Conservation (phyloP, 192 early-diverging fungal species). For the Podila horticola region DNA sequence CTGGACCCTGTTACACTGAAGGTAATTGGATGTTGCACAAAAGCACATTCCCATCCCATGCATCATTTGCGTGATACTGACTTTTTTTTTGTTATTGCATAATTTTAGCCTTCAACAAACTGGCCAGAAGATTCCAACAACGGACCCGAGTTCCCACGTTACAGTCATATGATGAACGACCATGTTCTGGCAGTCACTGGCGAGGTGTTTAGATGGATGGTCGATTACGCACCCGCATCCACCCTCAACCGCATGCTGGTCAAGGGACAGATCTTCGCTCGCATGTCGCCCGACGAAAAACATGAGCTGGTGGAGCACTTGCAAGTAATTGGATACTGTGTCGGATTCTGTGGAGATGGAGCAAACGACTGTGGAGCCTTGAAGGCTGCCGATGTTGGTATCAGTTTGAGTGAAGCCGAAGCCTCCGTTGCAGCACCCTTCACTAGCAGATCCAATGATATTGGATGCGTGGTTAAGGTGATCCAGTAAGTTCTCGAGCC, state of each 20-base stretch:
- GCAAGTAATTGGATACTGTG: slow-evolving; percentile 91
- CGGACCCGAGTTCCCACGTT: slow-evolving; percentile 45
- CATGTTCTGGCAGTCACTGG: slow-evolving; percentile 95
- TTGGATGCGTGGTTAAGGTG: slow-evolving; percentile 92
- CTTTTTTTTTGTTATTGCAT: not conserved
- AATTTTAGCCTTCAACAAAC: not conserved
- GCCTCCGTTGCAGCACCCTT: slow-evolving; percentile 98
- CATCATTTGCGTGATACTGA: not conserved
- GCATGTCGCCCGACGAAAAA: slow-evolving; percentile 99
- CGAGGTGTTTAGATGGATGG: slow-evolving; percentile 95
- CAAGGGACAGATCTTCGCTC: slow-evolving; percentile 92
- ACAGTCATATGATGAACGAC: slow-evolving; percentile 57
- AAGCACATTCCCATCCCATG: not conserved
- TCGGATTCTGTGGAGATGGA: slow-evolving; percentile 99
- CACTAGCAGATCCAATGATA: slow-evolving; percentile 89
- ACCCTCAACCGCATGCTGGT: slow-evolving; percentile 83
- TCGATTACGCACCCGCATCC: slow-evolving; percentile 77
- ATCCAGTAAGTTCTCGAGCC: slow-evolving; percentile 66
- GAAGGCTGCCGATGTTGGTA: slow-evolving; percentile 94
- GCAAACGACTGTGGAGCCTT: slow-evolving; percentile 99
- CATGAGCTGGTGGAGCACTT: slow-evolving; percentile 91
- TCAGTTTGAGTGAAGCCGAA: slow-evolving; percentile 97
- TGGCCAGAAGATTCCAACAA: slow-evolving; percentile 25
- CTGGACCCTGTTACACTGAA: slow-evolving; percentile 58
- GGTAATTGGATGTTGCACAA: slow-evolving; percentile 26